Evolutionary conservation across 805 yeast species (phyloP), one percentile per base, ranked within the genome.

Genomic region (Metschnikowia santaceciliae): DNA sequence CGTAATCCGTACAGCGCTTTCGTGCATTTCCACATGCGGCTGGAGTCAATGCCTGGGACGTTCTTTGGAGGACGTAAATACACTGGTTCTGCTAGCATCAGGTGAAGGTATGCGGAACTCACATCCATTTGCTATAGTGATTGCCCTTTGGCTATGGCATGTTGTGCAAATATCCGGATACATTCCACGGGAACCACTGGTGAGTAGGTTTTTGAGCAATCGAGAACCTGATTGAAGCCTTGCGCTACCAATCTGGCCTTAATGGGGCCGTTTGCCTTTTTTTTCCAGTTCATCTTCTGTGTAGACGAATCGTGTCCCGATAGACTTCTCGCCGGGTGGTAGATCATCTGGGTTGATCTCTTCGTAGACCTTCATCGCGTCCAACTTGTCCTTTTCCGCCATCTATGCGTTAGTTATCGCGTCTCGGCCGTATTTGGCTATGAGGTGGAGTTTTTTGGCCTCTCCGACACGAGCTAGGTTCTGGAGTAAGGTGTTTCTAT

Each of bases 221-320:
- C 47, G 15, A 48, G 38, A 2, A 13, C n/a, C 17, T 38, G 47
- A 6, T 36, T 37, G 30, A 19, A 32, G 11, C 47, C 51, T 20
- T 43, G 42, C 14, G 47, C 51, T 13, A 37, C 47, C 32, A 26
- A 32, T 7, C 47, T 13, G 19, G 51, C 51, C 30, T 48, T 37
- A 10, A 37, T 22, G 4, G 15, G 22, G 0, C 51, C 51, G 32
- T 47, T 41, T 13, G 20, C 19, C 50, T 42, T 47, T 19, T 19
- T 47, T 41, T 10, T 35, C 42, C 26, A 42, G 13, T 5, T 22
- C 26, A 23, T 43, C 47, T 17, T 42, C 47, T n/a, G 51, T 48
- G 44, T 36, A 38, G 0, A 48, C 51, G 39, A 19, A 43, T 23
- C 23, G 19, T 8, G 48, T 30, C 1, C 42, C 40, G n/a, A 36